Base-by-base conservation (phyloP, 306 rosid genomes). In the Pterocarpus santalinus region DNA sequence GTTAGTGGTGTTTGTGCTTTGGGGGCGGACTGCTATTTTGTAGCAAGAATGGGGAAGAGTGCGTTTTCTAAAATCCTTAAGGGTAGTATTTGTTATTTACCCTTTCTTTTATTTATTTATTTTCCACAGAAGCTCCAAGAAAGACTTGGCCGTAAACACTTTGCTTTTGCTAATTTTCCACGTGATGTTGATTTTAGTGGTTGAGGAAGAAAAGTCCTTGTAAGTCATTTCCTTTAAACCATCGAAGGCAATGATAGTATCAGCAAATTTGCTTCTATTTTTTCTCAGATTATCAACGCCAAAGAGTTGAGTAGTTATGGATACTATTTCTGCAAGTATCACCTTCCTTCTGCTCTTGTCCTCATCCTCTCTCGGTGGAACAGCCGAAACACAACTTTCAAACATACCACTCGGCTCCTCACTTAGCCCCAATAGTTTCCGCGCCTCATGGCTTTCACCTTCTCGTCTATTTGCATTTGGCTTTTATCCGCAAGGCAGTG, bases 391-490 rank as follows among this genome's bases (percentile, higher is more conserved):
- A 44, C 14, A 53, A n/a, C n/a, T n/a, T n/a, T n/a, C n/a, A n/a
- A n/a, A n/a, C n/a, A n/a, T n/a, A n/a, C n/a, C n/a, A n/a, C n/a
- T n/a, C n/a, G n/a, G n/a, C n/a, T n/a, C n/a, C n/a, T n/a, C n/a
- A n/a, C n/a, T n/a, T n/a, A n/a, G n/a, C n/a, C n/a, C n/a, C n/a
- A n/a, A n/a, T n/a, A n/a, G n/a, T n/a, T n/a, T n/a, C n/a, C n/a
- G n/a, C n/a, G n/a, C n/a, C n/a, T n/a, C 3, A 3, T 86, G 85
- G 89, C 7, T 0, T 58, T 86, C 87, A 32, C 53, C n/a, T 76
- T 72, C 83, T 8, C 67, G 83, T 38, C 32, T 6, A 28, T 86
- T 80, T 77, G 78, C 81, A 65, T 86, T 80, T 76, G 85, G 87
- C 62, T 83, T 83, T 72, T 86, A 80, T 55, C 4, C 7, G 33